A percentile compares a stretch with the other conserved stretches of the same genome.
Conservation (phyloP, 371 early-diverging fungal genomes). For the Mucor circinelloides region DNA sequence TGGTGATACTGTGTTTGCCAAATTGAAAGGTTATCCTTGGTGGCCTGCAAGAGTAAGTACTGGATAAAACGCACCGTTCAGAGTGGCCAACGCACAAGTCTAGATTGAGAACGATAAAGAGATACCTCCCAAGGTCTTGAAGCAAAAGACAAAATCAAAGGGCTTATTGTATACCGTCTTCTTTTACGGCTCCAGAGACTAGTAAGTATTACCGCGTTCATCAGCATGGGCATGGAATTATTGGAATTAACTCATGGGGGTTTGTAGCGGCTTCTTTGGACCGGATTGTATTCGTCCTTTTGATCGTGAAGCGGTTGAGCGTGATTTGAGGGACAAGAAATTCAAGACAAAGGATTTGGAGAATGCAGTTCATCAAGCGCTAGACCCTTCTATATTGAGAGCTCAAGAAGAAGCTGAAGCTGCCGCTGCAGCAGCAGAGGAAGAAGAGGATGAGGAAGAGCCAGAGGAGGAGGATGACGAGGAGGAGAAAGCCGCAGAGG, state of each 20-base stretch:
- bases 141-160: conserved; percentile 53
- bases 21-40: conserved; percentile 73
- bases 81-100: neutral
- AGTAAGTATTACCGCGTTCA: conserved; percentile 47
- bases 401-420: conserved; percentile 26
- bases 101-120: conserved; percentile 57
- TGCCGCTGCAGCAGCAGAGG: conserved; percentile 17
- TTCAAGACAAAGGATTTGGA: conserved; percentile 55
- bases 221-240: neutral
- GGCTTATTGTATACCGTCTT: conserved; percentile 58
- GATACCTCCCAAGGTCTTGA: conserved; percentile 51
- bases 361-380: conserved; percentile 41
- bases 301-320: conserved; percentile 41
- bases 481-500: neutral
- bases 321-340: conserved; percentile 53
- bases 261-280: conserved; percentile 53
- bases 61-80: neutral
- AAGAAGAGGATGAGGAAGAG: conserved; percentile 25
- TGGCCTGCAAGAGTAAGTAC: conserved; percentile 70
- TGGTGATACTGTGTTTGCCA: conserved; percentile 66
- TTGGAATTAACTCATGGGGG: neutral
- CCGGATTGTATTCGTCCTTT: conserved; percentile 52
- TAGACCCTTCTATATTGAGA: conserved; percentile 36
- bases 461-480: conserved; percentile 12
- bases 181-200: conserved; percentile 67